Evolutionary conservation across 768 basidiomycete species (phyloP).

Genomic region (Tylopilus felleus): DNA sequence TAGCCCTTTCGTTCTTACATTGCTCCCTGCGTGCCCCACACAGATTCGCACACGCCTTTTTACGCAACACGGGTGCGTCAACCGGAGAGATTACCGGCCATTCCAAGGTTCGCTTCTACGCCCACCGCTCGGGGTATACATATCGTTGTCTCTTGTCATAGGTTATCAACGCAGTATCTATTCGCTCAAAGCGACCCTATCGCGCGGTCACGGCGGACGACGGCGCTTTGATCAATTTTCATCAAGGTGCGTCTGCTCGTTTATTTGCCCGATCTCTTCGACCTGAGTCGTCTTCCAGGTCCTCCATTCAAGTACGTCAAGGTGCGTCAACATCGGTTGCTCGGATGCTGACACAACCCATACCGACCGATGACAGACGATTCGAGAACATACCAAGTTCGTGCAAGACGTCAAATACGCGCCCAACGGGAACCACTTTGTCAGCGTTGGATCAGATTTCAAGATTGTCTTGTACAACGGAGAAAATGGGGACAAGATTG

Average conservation of each 20-base stretch:
- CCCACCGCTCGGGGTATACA: not conserved
- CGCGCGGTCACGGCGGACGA: conserved; percentile 87
- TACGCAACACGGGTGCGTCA: conserved; percentile 79
- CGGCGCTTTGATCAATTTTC: conserved; percentile 76
- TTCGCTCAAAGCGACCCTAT: conserved; percentile 87
- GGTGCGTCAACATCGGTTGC: conserved; percentile 34
- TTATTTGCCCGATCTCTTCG: not conserved
- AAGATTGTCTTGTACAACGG: conserved; percentile 91
- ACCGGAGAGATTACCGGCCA: conserved; percentile 90
- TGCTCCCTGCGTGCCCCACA: not conserved
- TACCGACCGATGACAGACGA: conserved; percentile 45
- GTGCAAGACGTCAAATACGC: conserved; percentile 88
- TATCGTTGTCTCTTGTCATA: conserved; percentile 25
- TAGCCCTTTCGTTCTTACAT: not conserved
- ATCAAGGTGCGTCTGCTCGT: conserved; percentile 52
- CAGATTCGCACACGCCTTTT: conserved; percentile 82
- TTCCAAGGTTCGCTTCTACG: conserved; percentile 56
- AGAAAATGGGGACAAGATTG: conserved; percentile 74
- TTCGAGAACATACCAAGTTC: conserved; percentile 87
- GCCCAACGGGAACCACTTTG: conserved; percentile 77
- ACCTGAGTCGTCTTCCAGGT: conserved; percentile 37
- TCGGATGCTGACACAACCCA: not conserved
- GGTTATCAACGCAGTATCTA: conserved; percentile 85
- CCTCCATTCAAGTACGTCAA: conserved; percentile 89
- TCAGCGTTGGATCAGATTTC: conserved; percentile 84